Conservation (phyloP, 768 basidiomycete genomes). For the Tulasnella sp. region DNA sequence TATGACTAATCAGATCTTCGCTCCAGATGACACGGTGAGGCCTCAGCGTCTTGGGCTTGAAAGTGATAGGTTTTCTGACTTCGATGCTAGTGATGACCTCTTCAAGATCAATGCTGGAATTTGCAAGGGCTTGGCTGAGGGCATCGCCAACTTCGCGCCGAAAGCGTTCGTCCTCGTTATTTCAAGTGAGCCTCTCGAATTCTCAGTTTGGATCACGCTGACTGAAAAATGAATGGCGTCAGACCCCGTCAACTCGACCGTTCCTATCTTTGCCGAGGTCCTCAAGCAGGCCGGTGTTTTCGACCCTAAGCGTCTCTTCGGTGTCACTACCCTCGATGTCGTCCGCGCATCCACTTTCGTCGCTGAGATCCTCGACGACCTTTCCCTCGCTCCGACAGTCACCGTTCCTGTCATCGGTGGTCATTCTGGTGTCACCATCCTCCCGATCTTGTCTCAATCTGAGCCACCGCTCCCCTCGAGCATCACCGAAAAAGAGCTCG, state of each 20-base stretch:
- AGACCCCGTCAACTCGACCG: constrained; percentile 88
- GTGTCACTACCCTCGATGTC: constrained; percentile 96
- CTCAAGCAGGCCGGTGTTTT: constrained; percentile 88
- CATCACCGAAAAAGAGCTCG: constrained; percentile 37
- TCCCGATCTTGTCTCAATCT: constrained; percentile 87
- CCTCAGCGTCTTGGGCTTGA: not conserved
- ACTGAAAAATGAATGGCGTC: not conserved
- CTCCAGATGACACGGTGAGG: constrained; percentile 13
- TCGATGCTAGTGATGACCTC: constrained; percentile 63
- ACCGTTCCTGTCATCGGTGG: constrained; percentile 89
- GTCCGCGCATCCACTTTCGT: constrained; percentile 97
- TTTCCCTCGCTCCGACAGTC: constrained; percentile 47
- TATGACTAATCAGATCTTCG: constrained; percentile 10
- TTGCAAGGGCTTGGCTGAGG: constrained; percentile 83
- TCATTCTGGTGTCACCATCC: constrained; percentile 88
- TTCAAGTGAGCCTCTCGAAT: constrained; percentile 38
- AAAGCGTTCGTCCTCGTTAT: constrained; percentile 93
- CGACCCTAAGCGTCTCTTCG: constrained; percentile 89
- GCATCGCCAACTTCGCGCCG: constrained; percentile 70
- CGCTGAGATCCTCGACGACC: constrained; percentile 59
- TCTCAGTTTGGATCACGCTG: not conserved
- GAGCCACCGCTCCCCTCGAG: constrained; percentile 60
- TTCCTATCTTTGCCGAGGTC: constrained; percentile 91
- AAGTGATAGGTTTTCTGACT: not conserved
- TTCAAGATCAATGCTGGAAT: constrained; percentile 99